Percentiles rank a stretch among this genome's conserved stretches.
Conservation (phyloP, 805 yeast species). For the Saccharomyces jurei region DNA sequence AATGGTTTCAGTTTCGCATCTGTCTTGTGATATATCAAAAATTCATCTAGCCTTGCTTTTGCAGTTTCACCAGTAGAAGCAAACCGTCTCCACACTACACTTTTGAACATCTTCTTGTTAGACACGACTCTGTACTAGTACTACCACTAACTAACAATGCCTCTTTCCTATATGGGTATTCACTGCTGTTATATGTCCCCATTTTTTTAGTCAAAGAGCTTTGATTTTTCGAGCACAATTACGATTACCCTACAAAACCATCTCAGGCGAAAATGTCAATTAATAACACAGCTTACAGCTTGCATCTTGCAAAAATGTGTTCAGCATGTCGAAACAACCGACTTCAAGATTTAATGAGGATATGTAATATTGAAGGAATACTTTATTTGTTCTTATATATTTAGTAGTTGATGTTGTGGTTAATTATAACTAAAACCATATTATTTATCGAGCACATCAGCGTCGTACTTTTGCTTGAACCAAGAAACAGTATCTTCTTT, state of each 20-base stretch:
- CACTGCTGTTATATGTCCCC: background rate
- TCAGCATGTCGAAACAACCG: background rate
- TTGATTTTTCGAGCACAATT: background rate
- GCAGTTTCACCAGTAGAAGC: conserved; percentile 14
- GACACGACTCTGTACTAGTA: background rate
- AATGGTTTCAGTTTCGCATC: conserved; percentile 30
- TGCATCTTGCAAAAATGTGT: background rate
- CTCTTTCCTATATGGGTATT: background rate
- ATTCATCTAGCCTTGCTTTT: conserved; percentile 25
- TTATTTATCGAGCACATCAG: conserved; percentile 82
- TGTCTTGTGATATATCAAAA: conserved; percentile 30
- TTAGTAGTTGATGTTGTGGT: background rate
- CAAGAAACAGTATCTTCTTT: conserved; percentile 89
- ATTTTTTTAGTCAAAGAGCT: background rate
- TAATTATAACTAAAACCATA: conserved; percentile 4
- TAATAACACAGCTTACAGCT: background rate
- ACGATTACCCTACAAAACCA: background rate
- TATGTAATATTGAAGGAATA: background rate
- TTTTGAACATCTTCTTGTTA: background rate
- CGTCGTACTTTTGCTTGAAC: conserved; percentile 99
- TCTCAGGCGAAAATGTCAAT: background rate
- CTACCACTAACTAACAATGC: background rate
- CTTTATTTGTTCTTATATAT: background rate
- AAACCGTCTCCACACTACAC: conserved; percentile 11
- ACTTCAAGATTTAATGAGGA: conserved; percentile 1